Base-by-base conservation (phyloP, 768 basidiomycete genomes). In the Tulasnella calospora region DNA sequence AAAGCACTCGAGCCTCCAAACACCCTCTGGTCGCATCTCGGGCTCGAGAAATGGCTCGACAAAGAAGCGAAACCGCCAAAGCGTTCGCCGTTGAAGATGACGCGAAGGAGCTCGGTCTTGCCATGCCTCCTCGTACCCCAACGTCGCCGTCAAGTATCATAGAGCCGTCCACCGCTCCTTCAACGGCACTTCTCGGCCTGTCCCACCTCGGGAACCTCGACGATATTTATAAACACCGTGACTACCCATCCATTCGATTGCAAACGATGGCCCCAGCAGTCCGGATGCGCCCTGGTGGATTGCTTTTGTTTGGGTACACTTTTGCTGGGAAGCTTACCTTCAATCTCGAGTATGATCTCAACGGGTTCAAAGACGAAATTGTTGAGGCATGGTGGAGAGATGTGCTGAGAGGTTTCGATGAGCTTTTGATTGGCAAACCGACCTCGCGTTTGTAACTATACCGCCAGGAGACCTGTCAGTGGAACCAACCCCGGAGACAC, bases 171-270 rank as follows among this genome's bases (percentile, higher is more conserved):
- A 1, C 30, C 17, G 44, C 57, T 21, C 90, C 92, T 30, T 90
- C 89, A 1, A 83, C 84, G 0, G 92, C 92, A 13, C 86, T 95
- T 71, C 88, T 94, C 78, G 94, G 94, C 0, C 84, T 94, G 69
- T 95, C 94, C 9, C 87, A 95, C 79, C 86, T 95, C 23, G 94
- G 94, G 1, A 94, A 94, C 82, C 85, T 95, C 74, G 93, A 95
- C 82, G 91, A 89, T 2, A 92, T 91, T 40, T 95, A 94, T 85
- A 89, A 90, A 80, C 92, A 94, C 82, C 84, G 86, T 10, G 80
- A 84, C 1, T 94, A 88, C 84, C 87, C 88, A 23, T 80, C 83
- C 4, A 84, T 94, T 79, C 83, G 87, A 82, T 85, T 95, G 27
- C 89, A 92, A 80, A 91, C 90, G 6, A 86, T 95, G 41, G 94